Conservation (phyloP, 2,329 filamentous ascomycete genomes). For the Ophiognomonia clavigignenti-juglandacearum region DNA sequence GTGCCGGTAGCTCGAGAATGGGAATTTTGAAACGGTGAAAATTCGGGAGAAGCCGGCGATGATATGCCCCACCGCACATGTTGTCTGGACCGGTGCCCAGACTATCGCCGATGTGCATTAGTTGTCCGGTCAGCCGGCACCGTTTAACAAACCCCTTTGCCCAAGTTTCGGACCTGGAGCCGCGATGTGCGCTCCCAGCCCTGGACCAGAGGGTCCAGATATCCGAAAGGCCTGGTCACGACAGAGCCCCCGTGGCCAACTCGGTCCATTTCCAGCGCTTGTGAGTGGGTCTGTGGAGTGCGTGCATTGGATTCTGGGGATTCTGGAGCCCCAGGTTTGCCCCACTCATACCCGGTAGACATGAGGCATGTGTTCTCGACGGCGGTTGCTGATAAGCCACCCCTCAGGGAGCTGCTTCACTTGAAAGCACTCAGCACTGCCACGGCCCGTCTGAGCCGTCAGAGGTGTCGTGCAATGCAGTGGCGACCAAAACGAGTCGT, state of each 20-base stretch:
- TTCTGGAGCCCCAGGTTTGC: conserved; percentile 9
- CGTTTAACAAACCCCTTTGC: conserved; percentile 1
- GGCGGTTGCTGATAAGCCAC: too few relatives aligned
- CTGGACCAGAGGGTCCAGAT: neutral
- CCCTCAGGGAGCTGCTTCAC: too few relatives aligned
- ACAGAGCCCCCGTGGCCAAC: neutral
- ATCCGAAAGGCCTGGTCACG: neutral
- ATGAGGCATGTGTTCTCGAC: too few relatives aligned
- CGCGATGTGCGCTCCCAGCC: conserved; percentile 10
- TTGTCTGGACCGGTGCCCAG: neutral
- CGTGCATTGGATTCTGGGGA: conserved; percentile 9
- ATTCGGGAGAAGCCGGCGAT: conserved; percentile 14
- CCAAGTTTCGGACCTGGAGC: neutral
- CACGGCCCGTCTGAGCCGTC: conserved; percentile 10
- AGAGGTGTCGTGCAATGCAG: neutral
- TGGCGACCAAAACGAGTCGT: neutral
- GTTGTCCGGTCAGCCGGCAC: conserved; percentile 6
- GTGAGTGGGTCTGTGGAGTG: conserved; percentile 14
- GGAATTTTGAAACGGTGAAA: neutral
- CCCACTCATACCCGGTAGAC: too few relatives aligned
- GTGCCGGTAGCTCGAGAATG: neutral
- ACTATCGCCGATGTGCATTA: too few relatives aligned
- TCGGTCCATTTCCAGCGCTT: conserved; percentile 14
- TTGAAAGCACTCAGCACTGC: neutral
- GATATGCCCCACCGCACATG: neutral